Base-by-base conservation (phyloP, 108 stramenopile genomes). In the Nitzschia inconspicua region DNA sequence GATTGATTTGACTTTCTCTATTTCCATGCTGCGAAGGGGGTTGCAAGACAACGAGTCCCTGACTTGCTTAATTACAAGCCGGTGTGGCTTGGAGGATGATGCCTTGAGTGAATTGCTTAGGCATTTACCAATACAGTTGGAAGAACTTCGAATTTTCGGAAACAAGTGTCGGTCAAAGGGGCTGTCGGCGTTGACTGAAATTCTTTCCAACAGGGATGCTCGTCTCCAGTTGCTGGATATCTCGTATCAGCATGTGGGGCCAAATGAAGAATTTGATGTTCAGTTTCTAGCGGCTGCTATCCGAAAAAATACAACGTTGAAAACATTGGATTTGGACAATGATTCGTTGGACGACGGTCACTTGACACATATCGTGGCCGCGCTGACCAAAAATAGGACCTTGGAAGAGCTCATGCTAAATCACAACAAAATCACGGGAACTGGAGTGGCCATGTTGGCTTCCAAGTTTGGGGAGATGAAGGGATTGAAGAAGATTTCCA, bases 401-500 rank as follows among this genome's bases (percentile, higher is more conserved):
- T 40, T 72, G 49, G 70, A 72, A 59, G 56, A 72, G 50, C 10
- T 72, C 44, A 64, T 58, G 48, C 36, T 72, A 26, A 72, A 72
- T 52, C 70, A 72, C 47, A 72, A 72, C 39, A 50, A 44, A 20
- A 72, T 72, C 34, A 72, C 63, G 0, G 54, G 39, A 25, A 51
- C 44, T 10, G 70, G 70, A 4, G 62, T 72, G 0, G 44, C 63
- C 0, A 30, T 62, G 24, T 34, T 72, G 40, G 52, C 56, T 0
- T 3, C 50, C 0, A 43, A 62, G 35, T 72, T 64, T 57, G 46
- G 55, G 7, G 41, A 63, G 44, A 72, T 72, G 56, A 64, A 57
- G 26, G 70, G 70, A 31, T 32, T 72, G n/a, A 63, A 64, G 43
- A 72, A 72, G 46, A 72, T 72, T 52, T 54, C 50, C 32, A 72